phyloP scores from a whole-genome alignment of 495 filamentous ascomycete genomes.

The Penicillium atrosanguineum region DNA sequence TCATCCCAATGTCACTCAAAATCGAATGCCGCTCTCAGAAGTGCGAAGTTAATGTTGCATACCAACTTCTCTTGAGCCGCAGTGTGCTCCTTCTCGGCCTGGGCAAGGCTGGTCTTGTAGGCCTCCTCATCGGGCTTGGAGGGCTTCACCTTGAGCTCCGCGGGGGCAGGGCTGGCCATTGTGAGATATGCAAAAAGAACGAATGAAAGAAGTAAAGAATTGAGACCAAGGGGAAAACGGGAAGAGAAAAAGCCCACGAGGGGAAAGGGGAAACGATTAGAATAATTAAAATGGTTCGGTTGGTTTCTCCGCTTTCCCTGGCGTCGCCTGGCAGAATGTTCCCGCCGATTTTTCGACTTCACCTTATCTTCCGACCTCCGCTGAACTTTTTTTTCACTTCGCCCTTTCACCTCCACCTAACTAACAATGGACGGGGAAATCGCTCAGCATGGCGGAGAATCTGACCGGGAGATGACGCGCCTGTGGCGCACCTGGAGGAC shows the following conservation, averaged over 20 bases:
- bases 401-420: neutral
- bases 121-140: slow-evolving; percentile 55
- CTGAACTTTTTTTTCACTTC: slow-evolving; percentile 5
- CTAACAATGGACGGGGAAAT: slow-evolving; percentile 55
- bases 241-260: slow-evolving; percentile 18
- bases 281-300: slow-evolving; percentile 30
- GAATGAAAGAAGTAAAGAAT: slow-evolving; percentile 12
- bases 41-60: slow-evolving; percentile 33
- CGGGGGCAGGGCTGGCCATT: slow-evolving; percentile 41
- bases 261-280: slow-evolving; percentile 25
- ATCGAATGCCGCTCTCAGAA: neutral
- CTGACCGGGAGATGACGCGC: slow-evolving; percentile 65
- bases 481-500: slow-evolving; percentile 89
- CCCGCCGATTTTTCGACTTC: slow-evolving; percentile 33
- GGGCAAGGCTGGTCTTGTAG: slow-evolving; percentile 62
- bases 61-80: slow-evolving; percentile 74
- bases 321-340: slow-evolving; percentile 30
- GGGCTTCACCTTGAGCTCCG: slow-evolving; percentile 47
- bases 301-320: slow-evolving; percentile 30
- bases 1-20: neutral
- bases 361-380: slow-evolving; percentile 18
- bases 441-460: slow-evolving; percentile 45
- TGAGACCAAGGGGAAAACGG: slow-evolving; percentile 11
- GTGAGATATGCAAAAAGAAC: slow-evolving; percentile 12
- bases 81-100: slow-evolving; percentile 80